Percentiles rank a stretch among this genome's conserved stretches.
These are phyloP conservation scores for Nitzschia putrida DNA, from an alignment of 108 stramenopile genomes.

Conservation along the genomic window DNA sequence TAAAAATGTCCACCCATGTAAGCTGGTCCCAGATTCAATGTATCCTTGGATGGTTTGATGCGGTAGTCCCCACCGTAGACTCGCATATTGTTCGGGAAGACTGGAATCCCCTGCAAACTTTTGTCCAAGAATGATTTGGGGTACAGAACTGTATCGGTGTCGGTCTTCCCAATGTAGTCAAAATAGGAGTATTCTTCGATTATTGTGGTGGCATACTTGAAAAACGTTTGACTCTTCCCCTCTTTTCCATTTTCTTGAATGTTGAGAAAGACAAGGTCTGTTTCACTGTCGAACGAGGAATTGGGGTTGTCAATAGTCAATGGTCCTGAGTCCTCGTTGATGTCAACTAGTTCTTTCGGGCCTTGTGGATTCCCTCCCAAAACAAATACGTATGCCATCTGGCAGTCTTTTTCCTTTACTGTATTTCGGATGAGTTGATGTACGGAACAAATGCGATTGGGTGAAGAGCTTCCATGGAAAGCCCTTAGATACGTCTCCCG, in stretches of 20 bases:
- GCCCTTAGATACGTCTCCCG: slow-evolving; percentile 18
- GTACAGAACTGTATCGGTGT: slow-evolving; percentile 28
- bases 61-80: slow-evolving; percentile 31
- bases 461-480: neutral
- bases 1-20: slow-evolving; percentile 37
- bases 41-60: slow-evolving; percentile 4
- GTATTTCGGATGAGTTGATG: neutral
- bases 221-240: slow-evolving; percentile 33
- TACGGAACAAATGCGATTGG: slow-evolving; percentile 31
- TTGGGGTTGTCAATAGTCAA: neutral
- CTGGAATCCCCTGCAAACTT: neutral
- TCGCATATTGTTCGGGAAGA: slow-evolving; percentile 27
- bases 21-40: slow-evolving; percentile 16
- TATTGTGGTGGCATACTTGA: slow-evolving; percentile 19
- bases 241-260: slow-evolving; percentile 36
- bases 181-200: slow-evolving; percentile 15
- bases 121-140: slow-evolving; percentile 18
- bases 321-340: slow-evolving; percentile 11
- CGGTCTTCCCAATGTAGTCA: slow-evolving; percentile 34
- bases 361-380: slow-evolving; percentile 33
- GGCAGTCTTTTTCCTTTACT: slow-evolving; percentile 18
- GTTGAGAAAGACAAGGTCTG: slow-evolving; percentile 30
- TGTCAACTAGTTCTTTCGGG: slow-evolving; percentile 19
- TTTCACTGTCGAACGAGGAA: neutral
- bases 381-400: slow-evolving; percentile 41